Evolutionary conservation across 1,284 basidiomycete species (phyloP).

Genomic region (Ustilago sp.): DNA sequence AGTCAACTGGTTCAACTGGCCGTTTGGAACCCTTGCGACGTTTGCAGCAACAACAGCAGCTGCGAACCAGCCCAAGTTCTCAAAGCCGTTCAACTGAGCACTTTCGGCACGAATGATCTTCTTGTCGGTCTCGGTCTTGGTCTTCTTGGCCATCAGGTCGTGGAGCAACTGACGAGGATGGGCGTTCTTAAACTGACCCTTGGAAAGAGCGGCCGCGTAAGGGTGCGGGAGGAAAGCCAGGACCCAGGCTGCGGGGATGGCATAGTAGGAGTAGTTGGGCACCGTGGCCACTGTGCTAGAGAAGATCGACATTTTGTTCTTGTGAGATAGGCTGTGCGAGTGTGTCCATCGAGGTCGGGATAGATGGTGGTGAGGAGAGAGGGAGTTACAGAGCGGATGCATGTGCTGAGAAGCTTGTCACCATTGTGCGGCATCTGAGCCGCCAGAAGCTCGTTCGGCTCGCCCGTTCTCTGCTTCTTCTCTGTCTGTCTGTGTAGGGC

Average conservation of each 20-base stretch:
- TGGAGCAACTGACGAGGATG: slow-evolving; percentile 41
- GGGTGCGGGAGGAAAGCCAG: slow-evolving; percentile 39
- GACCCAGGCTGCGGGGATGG: slow-evolving; percentile 42
- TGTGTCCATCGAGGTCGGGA: neutral
- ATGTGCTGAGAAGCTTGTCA: neutral
- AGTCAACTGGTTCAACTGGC: slow-evolving; percentile 53
- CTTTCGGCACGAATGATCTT: slow-evolving; percentile 49
- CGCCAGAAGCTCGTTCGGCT: too few relatives aligned
- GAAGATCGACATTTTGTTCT: slow-evolving; percentile 27
- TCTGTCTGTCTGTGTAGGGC: too few relatives aligned
- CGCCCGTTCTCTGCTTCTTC: too few relatives aligned
- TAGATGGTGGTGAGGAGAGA: neutral
- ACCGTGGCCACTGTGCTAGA: slow-evolving; percentile 12
- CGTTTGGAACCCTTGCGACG: slow-evolving; percentile 50
- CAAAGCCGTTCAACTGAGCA: slow-evolving; percentile 41
- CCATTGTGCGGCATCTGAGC: neutral
- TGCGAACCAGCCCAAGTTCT: slow-evolving; percentile 42
- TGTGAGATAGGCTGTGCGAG: neutral
- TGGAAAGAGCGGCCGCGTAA: slow-evolving; percentile 15
- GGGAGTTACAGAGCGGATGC: neutral
- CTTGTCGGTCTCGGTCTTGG: slow-evolving; percentile 38
- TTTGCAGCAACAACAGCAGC: slow-evolving; percentile 57
- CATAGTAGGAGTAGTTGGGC: slow-evolving; percentile 45
- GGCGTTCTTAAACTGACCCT: slow-evolving; percentile 34
- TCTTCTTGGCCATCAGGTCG: slow-evolving; percentile 43